Conservation (phyloP, 2,329 filamentous ascomycete genomes). For the Phialophora chinensis region DNA sequence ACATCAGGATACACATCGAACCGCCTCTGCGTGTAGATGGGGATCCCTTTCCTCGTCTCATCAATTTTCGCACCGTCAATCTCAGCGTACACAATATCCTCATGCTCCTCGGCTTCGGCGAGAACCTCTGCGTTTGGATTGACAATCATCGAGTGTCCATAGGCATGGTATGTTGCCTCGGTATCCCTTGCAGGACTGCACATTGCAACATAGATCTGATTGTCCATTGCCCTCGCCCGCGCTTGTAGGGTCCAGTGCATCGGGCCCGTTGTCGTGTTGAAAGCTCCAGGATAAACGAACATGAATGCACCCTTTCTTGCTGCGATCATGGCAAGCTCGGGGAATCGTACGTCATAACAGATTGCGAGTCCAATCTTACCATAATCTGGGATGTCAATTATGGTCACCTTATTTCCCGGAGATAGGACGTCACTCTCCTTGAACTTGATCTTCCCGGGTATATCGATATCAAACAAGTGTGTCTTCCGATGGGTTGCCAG, state of each 20-base stretch:
- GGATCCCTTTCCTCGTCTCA: conserved; percentile 80
- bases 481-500: conserved; percentile 91
- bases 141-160: conserved; percentile 86
- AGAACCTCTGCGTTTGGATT: conserved; percentile 88
- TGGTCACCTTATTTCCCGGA: conserved; percentile 81
- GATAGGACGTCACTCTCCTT: conserved; percentile 86
- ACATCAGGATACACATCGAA: conserved; percentile 98
- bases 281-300: conserved; percentile 92
- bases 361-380: conserved; percentile 88
- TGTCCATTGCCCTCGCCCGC: conserved; percentile 84
- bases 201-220: conserved; percentile 90
- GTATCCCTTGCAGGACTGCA: conserved; percentile 88
- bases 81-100: conserved; percentile 76
- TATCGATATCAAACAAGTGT: conserved; percentile 97
- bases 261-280: conserved; percentile 91
- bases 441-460: conserved; percentile 92
- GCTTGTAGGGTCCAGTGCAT: conserved; percentile 89
- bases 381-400: conserved; percentile 86
- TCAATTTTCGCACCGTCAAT: conserved; percentile 72
- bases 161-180: conserved; percentile 81
- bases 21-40: conserved; percentile 79
- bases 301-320: conserved; percentile 85
- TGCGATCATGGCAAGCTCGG: conserved; percentile 87
- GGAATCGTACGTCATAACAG: conserved; percentile 97
- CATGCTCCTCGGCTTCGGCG: conserved; percentile 75